Base-by-base conservation (phyloP, 1,284 basidiomycete genomes). In the Heterobasidion parviporum region DNA sequence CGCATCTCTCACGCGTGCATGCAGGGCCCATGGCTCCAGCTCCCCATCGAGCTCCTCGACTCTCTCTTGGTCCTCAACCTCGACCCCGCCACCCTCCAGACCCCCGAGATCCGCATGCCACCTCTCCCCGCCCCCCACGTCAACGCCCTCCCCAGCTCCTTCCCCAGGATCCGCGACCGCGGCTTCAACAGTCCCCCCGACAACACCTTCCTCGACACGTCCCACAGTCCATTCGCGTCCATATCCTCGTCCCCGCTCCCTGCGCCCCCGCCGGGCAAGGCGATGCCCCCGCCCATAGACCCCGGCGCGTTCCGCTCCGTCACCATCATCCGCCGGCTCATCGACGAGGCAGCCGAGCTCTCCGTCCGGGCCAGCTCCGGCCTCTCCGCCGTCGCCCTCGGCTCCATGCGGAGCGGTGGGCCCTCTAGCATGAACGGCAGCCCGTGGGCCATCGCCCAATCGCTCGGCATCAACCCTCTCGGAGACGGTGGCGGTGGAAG, bases 1-100 rank as follows among this genome's bases (percentile, higher is more conserved):
- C 26, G 5, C 26, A 26, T 26, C 26, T 26, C 26, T 26, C 49
- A 56, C 33, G 9, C 20, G 43, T 41, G 20, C 4, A 26, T 45
- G 52, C 63, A 92, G 89, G 89, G 89, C 10, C 88, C 88, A 3
- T 92, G 89, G 89, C 78, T 92, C 12, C 87, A 91, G 66, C 80
- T 92, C n/a, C 89, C 89, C 1, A 70, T 89, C 54, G 89, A 92
- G 68, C 72, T 92, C 12, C 77, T 92, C 58, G 86, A 92, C 63
- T 87, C 88, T n/a, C 75, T 92, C 3, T 75, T 89, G 45, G 70
- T 80, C 35, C 74, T 92, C 50, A 92, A 91, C 69, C 70, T 85
- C 36, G 87, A 91, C 68, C 85, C 89, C 10, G 72, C 79, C 1
- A 82, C 85, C 0, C 70, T 87, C 45, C 69, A 78, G 32, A 69